Conservation (phyloP, 1,284 basidiomycete genomes). For the Leccinum insolens region DNA sequence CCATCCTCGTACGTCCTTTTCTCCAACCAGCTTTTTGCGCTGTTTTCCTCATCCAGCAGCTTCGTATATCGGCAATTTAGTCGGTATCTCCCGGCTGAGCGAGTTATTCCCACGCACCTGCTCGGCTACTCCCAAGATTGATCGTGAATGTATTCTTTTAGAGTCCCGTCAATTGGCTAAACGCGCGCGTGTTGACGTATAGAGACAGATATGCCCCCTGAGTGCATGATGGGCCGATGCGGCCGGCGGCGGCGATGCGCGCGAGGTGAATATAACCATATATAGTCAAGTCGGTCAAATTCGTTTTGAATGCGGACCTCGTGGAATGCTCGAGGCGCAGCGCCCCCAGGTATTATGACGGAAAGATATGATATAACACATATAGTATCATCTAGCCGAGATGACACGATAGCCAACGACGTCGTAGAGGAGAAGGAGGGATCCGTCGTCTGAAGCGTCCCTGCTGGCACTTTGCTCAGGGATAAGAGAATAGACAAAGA, state of each 20-base stretch:
- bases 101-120: conserved; percentile 24
- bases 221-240: background rate
- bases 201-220: conserved; percentile 10
- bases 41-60: conserved; percentile 12
- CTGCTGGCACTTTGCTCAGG: background rate
- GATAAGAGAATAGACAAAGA: background rate
- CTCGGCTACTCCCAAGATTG: conserved; percentile 26
- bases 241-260: background rate
- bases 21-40: conserved; percentile 7
- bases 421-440: background rate
- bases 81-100: conserved; percentile 25
- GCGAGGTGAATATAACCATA: conserved; percentile 25
- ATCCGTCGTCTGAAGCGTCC: background rate
- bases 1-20: too few relatives aligned
- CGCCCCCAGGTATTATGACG: background rate
- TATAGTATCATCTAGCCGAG: conserved; percentile 30
- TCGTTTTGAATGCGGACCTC: conserved; percentile 19
- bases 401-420: conserved; percentile 5
- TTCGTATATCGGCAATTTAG: conserved; percentile 32
- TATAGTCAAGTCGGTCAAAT: conserved; percentile 11
- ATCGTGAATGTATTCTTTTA: conserved; percentile 17
- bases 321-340: conserved; percentile 28
- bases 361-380: background rate
- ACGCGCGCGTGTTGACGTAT: background rate
- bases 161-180: conserved; percentile 20